Conservation (phyloP, 768 basidiomycete genomes). For the Leccinum imitatum region DNA sequence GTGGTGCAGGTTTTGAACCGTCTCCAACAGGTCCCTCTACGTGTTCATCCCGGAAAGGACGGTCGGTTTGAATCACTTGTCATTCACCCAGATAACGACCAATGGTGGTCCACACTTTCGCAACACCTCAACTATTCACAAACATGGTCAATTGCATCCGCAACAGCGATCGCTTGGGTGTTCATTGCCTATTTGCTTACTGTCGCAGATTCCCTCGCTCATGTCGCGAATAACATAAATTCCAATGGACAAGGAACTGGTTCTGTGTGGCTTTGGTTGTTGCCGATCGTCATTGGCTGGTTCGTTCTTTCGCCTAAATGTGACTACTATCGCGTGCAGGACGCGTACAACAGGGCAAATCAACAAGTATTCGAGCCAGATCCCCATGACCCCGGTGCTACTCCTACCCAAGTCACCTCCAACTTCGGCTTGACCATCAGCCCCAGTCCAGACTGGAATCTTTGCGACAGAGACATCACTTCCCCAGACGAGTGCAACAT, state of each 20-base stretch:
- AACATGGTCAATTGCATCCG: no score
- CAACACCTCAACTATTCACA: no score
- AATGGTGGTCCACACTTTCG: no score
- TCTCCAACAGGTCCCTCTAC: no score
- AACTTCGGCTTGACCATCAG: not conserved
- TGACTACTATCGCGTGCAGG: conserved; percentile 19
- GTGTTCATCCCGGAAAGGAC: no score
- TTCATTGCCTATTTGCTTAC: no score
- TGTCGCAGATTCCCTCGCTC: conserved; percentile 3
- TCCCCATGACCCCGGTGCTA: not conserved
- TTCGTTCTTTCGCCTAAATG: not conserved
- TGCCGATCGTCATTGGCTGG: not conserved
- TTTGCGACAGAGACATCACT: no score
- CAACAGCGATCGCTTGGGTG: no score
- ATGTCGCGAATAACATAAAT: conserved; percentile 22
- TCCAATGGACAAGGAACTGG: conserved; percentile 38
- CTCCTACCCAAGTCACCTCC: not conserved
- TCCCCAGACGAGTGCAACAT: no score
- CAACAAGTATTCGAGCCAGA: not conserved
- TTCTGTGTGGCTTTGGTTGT: conserved; percentile 41
- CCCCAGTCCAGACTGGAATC: not conserved
- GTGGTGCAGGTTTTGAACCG: no score
- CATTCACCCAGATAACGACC: no score
- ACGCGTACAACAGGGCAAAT: conserved; percentile 12
- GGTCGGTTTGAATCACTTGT: no score